Conservation (phyloP, 1,284 basidiomycete species). For the Leccinum griseonigrum region DNA sequence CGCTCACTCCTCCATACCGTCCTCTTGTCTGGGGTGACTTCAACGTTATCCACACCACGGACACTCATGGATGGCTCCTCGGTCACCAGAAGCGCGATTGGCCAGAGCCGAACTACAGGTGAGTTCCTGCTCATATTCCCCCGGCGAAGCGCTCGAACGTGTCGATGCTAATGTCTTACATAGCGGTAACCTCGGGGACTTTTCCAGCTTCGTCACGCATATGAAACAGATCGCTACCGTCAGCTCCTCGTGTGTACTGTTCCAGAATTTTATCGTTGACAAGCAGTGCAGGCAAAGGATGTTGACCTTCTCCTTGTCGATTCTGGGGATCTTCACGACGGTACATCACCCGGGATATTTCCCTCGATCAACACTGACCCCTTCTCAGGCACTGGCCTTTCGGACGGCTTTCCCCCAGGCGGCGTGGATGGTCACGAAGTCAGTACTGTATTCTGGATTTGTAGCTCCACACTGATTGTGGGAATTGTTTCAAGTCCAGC, state of each 20-base stretch:
- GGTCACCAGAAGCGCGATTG: slow-evolving; percentile 70
- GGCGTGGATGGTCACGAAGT: slow-evolving; percentile 74
- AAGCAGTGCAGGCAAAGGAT: slow-evolving; percentile 47
- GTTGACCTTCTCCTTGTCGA: slow-evolving; percentile 72
- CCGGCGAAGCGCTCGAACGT: background rate
- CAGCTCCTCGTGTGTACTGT: slow-evolving; percentile 17
- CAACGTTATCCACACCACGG: slow-evolving; percentile 75
- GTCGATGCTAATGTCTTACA: slow-evolving; percentile 4
- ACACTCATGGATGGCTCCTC: slow-evolving; percentile 78
- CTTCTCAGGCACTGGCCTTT: slow-evolving; percentile 58
- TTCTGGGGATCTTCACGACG: slow-evolving; percentile 81
- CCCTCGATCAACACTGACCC: background rate
- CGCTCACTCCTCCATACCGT: slow-evolving; percentile 52
- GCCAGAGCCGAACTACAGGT: slow-evolving; percentile 77
- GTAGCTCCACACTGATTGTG: background rate
- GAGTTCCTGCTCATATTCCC: slow-evolving; percentile 4
- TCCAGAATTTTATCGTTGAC: slow-evolving; percentile 1
- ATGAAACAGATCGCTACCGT: slow-evolving; percentile 73
- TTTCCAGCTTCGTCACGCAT: slow-evolving; percentile 76
- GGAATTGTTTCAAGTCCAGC: slow-evolving; percentile 45
- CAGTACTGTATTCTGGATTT: background rate
- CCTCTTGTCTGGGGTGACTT: slow-evolving; percentile 76
- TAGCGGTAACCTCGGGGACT: slow-evolving; percentile 76
- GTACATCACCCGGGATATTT: slow-evolving; percentile 29
- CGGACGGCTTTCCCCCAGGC: slow-evolving; percentile 71